Conservation (phyloP, 2,329 filamentous ascomycete species). For the Pseudogymnoascus sp. region DNA sequence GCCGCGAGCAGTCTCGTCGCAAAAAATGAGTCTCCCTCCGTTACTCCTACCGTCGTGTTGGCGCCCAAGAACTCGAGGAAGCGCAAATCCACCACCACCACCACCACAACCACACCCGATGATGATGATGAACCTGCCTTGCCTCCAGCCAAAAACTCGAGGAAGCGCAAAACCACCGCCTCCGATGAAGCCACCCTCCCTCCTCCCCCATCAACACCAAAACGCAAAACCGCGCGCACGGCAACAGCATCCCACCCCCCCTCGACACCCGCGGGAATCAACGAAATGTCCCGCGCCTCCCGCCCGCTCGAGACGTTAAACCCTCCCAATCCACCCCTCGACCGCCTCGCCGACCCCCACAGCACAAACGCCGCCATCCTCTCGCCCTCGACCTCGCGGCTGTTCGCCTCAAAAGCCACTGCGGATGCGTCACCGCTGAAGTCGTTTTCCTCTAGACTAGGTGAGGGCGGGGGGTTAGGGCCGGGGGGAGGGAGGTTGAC, state of each 20-base stretch:
- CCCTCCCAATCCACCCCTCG: slow-evolving; percentile 19
- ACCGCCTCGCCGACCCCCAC: slow-evolving; percentile 53
- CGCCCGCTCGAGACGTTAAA: neutral
- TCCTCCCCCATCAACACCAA: slow-evolving; percentile 19
- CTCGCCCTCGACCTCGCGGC: slow-evolving; percentile 60
- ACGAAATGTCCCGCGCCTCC: neutral
- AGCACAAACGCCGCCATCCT: slow-evolving; percentile 61
- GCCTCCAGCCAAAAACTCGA: neutral
- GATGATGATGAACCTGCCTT: too few species aligned
- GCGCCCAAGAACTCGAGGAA: neutral
- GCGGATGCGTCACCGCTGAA: slow-evolving; percentile 40
- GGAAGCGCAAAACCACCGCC: neutral
- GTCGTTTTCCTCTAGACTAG: slow-evolving; percentile 19
- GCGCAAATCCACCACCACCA: too few species aligned
- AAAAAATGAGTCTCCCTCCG: neutral
- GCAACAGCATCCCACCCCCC: slow-evolving; percentile 19
- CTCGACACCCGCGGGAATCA: slow-evolving; percentile 37
- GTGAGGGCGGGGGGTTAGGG: too few species aligned
- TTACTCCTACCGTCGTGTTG: neutral
- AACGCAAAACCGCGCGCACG: slow-evolving; percentile 26
- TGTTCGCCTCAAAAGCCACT: slow-evolving; percentile 46
- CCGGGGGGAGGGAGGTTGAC: slow-evolving; percentile 35
- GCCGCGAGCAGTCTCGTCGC: neutral
- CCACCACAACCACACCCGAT: too few species aligned
- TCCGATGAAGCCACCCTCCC: neutral